Evolutionary conservation across 2,329 filamentous ascomycete species (phyloP), one percentile per base, ranked within the genome.

Genomic region (Claviceps sp.): DNA sequence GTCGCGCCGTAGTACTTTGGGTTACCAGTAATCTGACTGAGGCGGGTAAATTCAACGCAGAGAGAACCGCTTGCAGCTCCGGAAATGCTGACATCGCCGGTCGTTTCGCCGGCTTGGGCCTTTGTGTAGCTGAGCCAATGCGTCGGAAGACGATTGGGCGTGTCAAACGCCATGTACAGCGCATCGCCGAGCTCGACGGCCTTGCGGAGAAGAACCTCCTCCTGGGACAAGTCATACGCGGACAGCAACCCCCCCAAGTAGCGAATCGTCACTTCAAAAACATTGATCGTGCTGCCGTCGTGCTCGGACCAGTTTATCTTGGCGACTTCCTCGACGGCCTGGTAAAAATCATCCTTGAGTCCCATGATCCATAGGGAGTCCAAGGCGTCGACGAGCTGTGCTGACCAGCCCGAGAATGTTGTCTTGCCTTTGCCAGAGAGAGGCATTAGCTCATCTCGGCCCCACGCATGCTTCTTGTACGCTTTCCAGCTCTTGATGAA

Each of bases 1-100:
- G 87, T 77, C 5, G 84, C 85, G 65, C 88, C 84, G 64, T 85
- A 89, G 67, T 86, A 90, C 63, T 84, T 88, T 51, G 77, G 68
- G 54, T 89, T 74, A 49, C 79, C 80, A 0, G 86, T 88, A 53
- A 90, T 70, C 66, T 90, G 86, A 19, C 82, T 81, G 46, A 91
- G 72, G 5, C 86, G 73, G 2, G 84, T 88, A 62, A 90, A 88
- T 62, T 90, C 86, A 54, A 91, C 65, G 8, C 80, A 81, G 52
- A 90, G 71, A 10, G 84, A 85, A 37, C 85, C 85, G 16, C 68
- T 67, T n/a, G 70, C 71, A 30, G 74, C 74, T 7, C 67, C 65
- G 2, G 70, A 66, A 58, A 73, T 70, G 50, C 59, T 62, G 14
- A 56, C 53, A 43, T 69, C 64, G 22, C 67, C 67, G 6, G 48